Conservation (phyloP, 192 early-diverging fungal genomes). For the Cetraspora pellucida region DNA sequence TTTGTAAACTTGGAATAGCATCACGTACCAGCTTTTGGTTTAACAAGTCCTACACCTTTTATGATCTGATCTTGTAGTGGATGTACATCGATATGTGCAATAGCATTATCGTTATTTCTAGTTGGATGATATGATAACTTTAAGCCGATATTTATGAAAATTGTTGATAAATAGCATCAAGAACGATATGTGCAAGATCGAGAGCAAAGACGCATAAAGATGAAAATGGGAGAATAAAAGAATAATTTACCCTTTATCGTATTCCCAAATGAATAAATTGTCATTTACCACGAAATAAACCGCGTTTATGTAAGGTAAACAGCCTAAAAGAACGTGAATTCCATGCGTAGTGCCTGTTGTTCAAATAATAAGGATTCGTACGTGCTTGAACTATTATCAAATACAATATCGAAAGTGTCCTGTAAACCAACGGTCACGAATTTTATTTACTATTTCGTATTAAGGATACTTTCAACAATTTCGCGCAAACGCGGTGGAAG, state of each 20-base stretch:
- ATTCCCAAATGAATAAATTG: constrained; percentile 25
- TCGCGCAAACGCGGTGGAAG: constrained; percentile 11
- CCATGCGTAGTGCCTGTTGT: background rate
- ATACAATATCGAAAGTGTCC: too few species aligned
- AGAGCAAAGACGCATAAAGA: background rate
- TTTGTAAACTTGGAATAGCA: background rate
- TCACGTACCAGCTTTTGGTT: constrained; percentile 1
- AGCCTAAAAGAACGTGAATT: background rate
- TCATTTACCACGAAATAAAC: constrained; percentile 11
- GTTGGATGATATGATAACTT: background rate
- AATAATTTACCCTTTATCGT: constrained; percentile 17
- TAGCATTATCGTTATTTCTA: constrained; percentile 14
- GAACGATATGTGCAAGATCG: background rate
- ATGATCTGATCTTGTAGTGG: constrained; percentile 2
- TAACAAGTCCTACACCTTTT: constrained; percentile 16
- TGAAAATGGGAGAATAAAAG: background rate
- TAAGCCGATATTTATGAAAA: background rate
- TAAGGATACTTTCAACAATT: constrained; percentile 6
- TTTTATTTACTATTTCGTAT: background rate
- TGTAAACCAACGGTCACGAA: too few species aligned
- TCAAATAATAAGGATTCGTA: background rate
- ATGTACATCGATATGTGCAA: constrained; percentile 14
- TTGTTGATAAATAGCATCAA: background rate
- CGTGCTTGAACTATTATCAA: background rate
- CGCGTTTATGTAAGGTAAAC: constrained; percentile 11